Evolutionary conservation across 2,329 filamentous ascomycete species (phyloP), one percentile per base, ranked within the genome.

Genomic region (Fusarium tjaetaba): DNA sequence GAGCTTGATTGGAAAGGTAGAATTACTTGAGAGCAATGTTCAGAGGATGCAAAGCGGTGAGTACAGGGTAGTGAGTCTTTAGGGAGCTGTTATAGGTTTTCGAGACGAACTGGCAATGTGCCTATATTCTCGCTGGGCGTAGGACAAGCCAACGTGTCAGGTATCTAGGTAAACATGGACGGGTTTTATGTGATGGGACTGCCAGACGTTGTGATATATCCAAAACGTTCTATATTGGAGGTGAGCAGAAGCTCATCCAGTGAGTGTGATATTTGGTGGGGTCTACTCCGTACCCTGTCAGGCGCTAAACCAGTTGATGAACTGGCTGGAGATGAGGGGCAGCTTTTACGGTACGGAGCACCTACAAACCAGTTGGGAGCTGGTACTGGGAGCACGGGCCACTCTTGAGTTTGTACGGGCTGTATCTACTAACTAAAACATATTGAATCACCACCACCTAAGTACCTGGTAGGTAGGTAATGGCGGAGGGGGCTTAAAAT

Each of bases 1-100:
- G 77, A 80, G 77, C 73, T 79, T 72, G 68, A 59, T 69, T 76
- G 75, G 74, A 75, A 59, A 58, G 71, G 73, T 74, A 66, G 72
- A 79, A 76, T 74, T 78, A 79, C 75, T 76, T 75, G 57, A 56
- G 56, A 78, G 61, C 58, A 71, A 65, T 59, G 52, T 56, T 53
- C 63, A 55, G 59, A 70, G 45, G 57, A 51, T 51, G 57, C 43
- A 39, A 64, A 72, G 74, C 74, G 76, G 68, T 78, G 76, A 75
- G 64, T 71, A 57, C 70, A 71, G 64, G 67, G 65, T 64, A 74
- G 60, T 42, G 64, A 62, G 26, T 55, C 32, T 52, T 34, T 56
- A 38, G 32, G 30, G n/a, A 48, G 57, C 45, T 41, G 59, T 34
- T 48, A 42, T 51, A 28, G 42, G 36, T 61, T 49, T 28, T 45